phyloP scores from a whole-genome alignment of 2,329 filamentous ascomycete species.

The Aspergillus sclerotialis region DNA sequence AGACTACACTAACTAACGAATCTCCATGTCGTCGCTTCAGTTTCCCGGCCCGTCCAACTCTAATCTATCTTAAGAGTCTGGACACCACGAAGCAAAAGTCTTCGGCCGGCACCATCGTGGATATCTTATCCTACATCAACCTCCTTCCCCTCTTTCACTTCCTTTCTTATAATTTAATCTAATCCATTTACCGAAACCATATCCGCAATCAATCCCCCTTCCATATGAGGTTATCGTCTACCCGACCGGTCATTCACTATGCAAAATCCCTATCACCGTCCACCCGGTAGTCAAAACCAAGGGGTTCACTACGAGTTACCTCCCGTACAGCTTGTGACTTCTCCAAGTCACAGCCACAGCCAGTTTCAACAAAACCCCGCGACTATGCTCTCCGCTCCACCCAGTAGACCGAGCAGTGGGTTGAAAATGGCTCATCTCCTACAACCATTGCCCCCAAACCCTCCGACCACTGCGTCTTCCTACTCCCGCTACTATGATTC shows the following conservation, averaged over 20 bases:
- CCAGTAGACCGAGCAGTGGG: conserved; percentile 32
- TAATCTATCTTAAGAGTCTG: conserved; percentile 12
- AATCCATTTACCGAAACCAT: too few relatives aligned
- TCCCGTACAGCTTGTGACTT: conserved; percentile 29
- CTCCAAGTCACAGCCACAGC: conserved; percentile 20
- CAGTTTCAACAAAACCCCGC: conserved; percentile 22
- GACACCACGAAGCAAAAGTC: too few relatives aligned
- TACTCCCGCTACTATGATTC: conserved; percentile 36
- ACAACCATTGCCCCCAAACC: conserved; percentile 25
- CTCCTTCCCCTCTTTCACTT: neutral
- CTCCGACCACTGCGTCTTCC: conserved; percentile 17
- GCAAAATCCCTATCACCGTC: conserved; percentile 28
- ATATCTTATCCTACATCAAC: conserved; percentile 2
- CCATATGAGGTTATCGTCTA: conserved; percentile 11
- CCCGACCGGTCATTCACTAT: conserved; percentile 13
- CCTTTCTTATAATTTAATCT: conserved; percentile 1
- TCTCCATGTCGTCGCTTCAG: neutral
- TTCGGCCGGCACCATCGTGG: too few relatives aligned
- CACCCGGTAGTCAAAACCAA: conserved; percentile 16
- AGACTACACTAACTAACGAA: too few relatives aligned
- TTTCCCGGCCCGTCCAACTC: conserved; percentile 1
- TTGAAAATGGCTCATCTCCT: conserved; percentile 36
- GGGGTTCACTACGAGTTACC: conserved; percentile 26
- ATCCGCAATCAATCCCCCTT: too few relatives aligned
- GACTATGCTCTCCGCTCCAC: conserved; percentile 28